A percentile compares a stretch with the other conserved stretches of the same genome.
Conservation (phyloP, 192 early-diverging fungal genomes). For the Diversispora epigaea region DNA sequence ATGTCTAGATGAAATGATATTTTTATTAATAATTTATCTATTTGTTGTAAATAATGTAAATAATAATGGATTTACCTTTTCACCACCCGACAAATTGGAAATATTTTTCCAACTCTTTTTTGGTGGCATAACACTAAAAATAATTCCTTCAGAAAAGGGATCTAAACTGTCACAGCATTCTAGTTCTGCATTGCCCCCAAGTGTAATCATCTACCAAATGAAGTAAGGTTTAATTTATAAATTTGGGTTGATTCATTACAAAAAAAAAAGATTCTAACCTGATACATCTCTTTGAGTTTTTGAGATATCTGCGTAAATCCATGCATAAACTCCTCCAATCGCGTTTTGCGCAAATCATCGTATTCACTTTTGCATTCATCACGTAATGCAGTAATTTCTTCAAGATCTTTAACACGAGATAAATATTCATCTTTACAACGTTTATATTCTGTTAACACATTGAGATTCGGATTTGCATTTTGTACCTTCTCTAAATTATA, state of each 20-base stretch:
- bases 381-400: constrained; percentile 66
- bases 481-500: constrained; percentile 28
- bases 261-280: constrained; percentile 48
- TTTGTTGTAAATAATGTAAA: neutral
- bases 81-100: constrained; percentile 96
- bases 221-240: neutral
- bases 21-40: neutral
- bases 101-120: constrained; percentile 99
- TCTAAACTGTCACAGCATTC: constrained; percentile 96
- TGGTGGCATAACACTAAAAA: constrained; percentile 99
- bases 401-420: constrained; percentile 70
- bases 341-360: constrained; percentile 72
- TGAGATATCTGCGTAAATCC: constrained; percentile 92
- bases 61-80: constrained; percentile 71
- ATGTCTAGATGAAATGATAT: constrained; percentile 55
- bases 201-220: constrained; percentile 79
- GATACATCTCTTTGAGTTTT: constrained; percentile 99
- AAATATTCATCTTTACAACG: constrained; percentile 75
- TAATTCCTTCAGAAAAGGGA: constrained; percentile 97
- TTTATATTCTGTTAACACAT: constrained; percentile 84
- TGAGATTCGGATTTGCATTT: constrained; percentile 77
- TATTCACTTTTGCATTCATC: constrained; percentile 73
- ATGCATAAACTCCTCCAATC: constrained; percentile 92
- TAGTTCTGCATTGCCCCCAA: constrained; percentile 97
- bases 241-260: neutral